A percentile compares a stretch with the other conserved stretches of the same genome.
Conservation (phyloP, 805 yeast species). For the Blastobotrys chiropterorum region DNA sequence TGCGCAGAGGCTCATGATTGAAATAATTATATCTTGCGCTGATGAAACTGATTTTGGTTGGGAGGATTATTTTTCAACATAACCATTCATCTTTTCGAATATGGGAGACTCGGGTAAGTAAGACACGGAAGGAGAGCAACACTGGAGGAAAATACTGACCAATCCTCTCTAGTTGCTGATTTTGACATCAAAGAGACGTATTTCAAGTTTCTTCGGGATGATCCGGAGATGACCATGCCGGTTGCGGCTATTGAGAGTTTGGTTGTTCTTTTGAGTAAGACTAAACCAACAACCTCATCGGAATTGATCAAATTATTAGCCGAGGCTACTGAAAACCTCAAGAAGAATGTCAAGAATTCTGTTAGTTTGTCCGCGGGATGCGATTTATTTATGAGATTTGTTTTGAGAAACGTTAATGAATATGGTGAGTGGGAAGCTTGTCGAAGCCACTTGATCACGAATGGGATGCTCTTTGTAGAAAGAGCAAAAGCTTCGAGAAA, state of each 20-base stretch:
- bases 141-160: too few relatives aligned
- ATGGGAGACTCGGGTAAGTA: not conserved
- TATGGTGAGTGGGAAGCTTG: constrained; percentile 93
- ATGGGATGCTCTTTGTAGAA: constrained; percentile 85
- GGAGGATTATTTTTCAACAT: not conserved
- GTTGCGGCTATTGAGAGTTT: constrained; percentile 96
- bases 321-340: constrained; percentile 67
- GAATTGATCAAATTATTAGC: constrained; percentile 80
- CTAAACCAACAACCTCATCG: constrained; percentile 89
- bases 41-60: not conserved
- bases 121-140: too few relatives aligned
- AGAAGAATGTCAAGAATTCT: constrained; percentile 78
- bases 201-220: constrained; percentile 73
- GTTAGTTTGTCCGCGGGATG: constrained; percentile 95
- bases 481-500: constrained; percentile 88
- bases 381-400: constrained; percentile 91
- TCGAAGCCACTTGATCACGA: constrained; percentile 78
- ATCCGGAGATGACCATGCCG: constrained; percentile 98
- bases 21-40: not conserved
- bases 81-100: not conserved
- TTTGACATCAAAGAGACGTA: constrained; percentile 84
- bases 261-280: constrained; percentile 71
- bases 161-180: not conserved
- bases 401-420: constrained; percentile 77
- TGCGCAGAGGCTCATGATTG: not conserved